Base-by-base conservation (phyloP, 176 grass and related monocot species). In the Melocanna baccifera region DNA sequence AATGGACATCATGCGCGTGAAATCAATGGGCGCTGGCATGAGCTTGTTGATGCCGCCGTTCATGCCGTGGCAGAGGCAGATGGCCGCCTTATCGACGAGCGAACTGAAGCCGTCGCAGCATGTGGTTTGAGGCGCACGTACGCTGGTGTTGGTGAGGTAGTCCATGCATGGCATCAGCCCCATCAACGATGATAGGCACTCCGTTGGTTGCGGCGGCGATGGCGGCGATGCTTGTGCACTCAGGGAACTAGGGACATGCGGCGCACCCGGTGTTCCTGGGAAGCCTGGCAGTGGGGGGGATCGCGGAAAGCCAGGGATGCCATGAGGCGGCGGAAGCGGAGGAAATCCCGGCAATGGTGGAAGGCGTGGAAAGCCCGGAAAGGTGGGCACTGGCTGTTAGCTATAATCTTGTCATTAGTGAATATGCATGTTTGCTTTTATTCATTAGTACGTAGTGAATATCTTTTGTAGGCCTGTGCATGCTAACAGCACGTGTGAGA, bases 111-210 rank as follows among this genome's bases (percentile, higher is more conserved):
- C 58, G 46, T 55, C 59, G 11, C 77, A 86, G 25, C 85, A 86
- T 3, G 70, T 32, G 43, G 58, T 10, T 7, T 77, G 69, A 16
- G 85, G 85, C 7, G 18, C 18, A 11, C 2, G 1, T 3, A 66
- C 73, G 18, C 12, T 23, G 6, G 19, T 55, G 68, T 45, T 20
- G 4, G 77, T 86, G 34, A 86, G 19, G 77, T 43, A 86, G 43
- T 86, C 85, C 57, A 66, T 66, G 56, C 84, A 86, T 7, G 75
- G 67, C 55, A 13, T 86, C 67, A 86, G 7, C 41, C 29, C 29
- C 84, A 71, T 72, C 9, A 86, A 2, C 62, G 42, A 62, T 6
- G 84, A 1, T 0, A 63, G 5, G 19, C 84, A 86, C 6, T 84
- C 82, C 18, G 30, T 75, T 1, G 71, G 70, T 15, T 52, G 7